These are phyloP conservation scores for Salix purpurea DNA, from an alignment of 345 rosid species.

Conservation along the genomic window DNA sequence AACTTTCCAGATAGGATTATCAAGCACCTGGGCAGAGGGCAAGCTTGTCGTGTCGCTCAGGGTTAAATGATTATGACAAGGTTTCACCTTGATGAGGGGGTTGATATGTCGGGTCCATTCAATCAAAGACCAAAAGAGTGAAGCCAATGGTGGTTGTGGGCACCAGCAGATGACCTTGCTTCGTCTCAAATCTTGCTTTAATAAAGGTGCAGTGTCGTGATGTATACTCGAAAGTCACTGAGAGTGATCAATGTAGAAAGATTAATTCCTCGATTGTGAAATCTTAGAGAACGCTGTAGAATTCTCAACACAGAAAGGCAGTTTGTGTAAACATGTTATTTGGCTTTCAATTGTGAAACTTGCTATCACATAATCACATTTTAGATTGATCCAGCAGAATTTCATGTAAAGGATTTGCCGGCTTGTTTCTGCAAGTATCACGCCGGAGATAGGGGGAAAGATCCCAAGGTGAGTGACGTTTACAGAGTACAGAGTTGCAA, in stretches of 20 bases:
- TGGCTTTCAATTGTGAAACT: not conserved
- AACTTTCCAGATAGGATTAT: not conserved
- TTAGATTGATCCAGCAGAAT: not conserved
- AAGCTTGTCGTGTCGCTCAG: not conserved
- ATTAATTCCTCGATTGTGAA: not conserved
- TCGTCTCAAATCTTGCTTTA: not conserved
- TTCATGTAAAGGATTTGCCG: not conserved
- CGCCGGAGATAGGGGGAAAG: not conserved
- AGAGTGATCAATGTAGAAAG: not conserved
- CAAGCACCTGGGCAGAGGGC: not conserved
- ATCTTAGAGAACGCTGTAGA: not conserved
- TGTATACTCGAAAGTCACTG: not conserved
- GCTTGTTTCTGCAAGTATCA: not conserved
- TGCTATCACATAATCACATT: not conserved
- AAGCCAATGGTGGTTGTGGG: not conserved
- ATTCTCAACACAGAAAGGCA: no score
- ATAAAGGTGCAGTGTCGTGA: not conserved
- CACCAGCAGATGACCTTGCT: no score
- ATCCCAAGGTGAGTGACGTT: not conserved
- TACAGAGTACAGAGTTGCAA: no score
- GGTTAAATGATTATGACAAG: constrained; percentile 1
- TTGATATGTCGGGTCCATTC: constrained; percentile 13
- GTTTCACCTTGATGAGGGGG: not conserved
- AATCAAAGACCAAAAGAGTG: constrained; percentile 1
- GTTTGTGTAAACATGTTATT: not conserved